A percentile compares a stretch with the other conserved stretches of the same genome.
Conservation (phyloP, 257 asterid species). For the Primulina tabacum region DNA sequence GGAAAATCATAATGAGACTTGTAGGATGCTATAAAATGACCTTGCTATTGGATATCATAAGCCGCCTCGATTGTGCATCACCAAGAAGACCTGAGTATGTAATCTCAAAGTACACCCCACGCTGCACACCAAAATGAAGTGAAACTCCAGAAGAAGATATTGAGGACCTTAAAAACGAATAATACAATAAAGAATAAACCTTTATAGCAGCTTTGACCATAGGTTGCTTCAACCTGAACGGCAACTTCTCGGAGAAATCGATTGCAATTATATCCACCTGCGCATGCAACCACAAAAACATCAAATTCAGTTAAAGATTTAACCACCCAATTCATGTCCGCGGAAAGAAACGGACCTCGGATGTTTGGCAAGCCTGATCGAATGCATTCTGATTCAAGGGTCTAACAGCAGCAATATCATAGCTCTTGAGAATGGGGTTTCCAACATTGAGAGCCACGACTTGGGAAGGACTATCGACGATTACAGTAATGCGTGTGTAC, state of each 20-base stretch:
- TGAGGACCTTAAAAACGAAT: constrained; percentile 2
- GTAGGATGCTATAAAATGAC: constrained; percentile 35
- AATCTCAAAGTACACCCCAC: constrained; percentile 90
- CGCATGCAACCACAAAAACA: constrained; percentile 22
- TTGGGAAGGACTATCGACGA: constrained; percentile 58
- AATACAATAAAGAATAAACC: constrained; percentile 41
- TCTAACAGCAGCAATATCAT: constrained; percentile 70
- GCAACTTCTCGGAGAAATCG: constrained; percentile 77
- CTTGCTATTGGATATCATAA: constrained; percentile 72
- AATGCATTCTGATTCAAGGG: constrained; percentile 70
- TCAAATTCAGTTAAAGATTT: not conserved
- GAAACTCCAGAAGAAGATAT: not conserved
- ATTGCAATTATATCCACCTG: constrained; percentile 83
- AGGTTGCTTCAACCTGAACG: constrained; percentile 74
- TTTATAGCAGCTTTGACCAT: constrained; percentile 79
- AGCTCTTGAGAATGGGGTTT: constrained; percentile 65
- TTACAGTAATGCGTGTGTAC: constrained; percentile 72
- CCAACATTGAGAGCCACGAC: constrained; percentile 64
- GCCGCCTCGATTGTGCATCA: constrained; percentile 73
- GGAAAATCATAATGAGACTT: constrained; percentile 11
- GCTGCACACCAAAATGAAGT: constrained; percentile 48
- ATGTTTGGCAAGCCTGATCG: constrained; percentile 72
- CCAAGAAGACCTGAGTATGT: constrained; percentile 64
- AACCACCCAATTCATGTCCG: not conserved
- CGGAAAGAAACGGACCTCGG: constrained; percentile 54